phyloP scores from a whole-genome alignment of 805 yeast species.

The Clavispora carvajalis region DNA sequence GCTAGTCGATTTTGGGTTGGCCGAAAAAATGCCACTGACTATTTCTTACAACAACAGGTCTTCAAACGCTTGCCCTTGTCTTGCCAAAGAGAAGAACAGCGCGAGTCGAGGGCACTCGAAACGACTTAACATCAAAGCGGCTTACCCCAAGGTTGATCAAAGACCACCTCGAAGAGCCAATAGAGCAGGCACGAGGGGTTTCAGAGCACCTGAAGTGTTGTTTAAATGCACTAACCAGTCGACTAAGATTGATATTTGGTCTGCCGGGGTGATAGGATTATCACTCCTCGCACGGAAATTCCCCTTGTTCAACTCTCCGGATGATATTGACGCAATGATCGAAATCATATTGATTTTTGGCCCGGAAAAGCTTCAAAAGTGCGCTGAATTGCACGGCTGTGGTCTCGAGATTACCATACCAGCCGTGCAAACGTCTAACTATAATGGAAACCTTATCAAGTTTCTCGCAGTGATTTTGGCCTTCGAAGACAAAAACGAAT shows the following conservation, averaged over 20 bases:
- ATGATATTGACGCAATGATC: conserved; percentile 85
- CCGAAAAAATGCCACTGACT: conserved; percentile 46
- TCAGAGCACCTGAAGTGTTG: conserved; percentile 89
- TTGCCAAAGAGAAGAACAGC: conserved; percentile 28
- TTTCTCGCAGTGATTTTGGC: conserved; percentile 23
- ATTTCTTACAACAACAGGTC: conserved; percentile 7
- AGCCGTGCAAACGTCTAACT: conserved; percentile 11
- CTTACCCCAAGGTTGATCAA: conserved; percentile 82
- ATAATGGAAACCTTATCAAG: conserved; percentile 30
- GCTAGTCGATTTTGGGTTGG: conserved; percentile 87
- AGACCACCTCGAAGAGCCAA: conserved; percentile 90
- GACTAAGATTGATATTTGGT: conserved; percentile 83
- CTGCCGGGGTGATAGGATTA: conserved; percentile 82
- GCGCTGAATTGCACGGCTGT: conserved; percentile 83
- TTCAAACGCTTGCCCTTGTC: conserved; percentile 53
- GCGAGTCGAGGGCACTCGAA: conserved; percentile 16
- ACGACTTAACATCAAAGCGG: conserved; percentile 31
- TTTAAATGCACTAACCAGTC: conserved; percentile 82
- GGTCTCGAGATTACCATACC: conserved; percentile 57
- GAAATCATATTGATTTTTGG: conserved; percentile 86
- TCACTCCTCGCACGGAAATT: conserved; percentile 75
- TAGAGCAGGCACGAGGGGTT: conserved; percentile 95
- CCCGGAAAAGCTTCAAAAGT: conserved; percentile 57
- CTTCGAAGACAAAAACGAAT: conserved; percentile 48
- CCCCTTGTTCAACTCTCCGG: conserved; percentile 91